These are phyloP conservation scores for Mucuna pruriens DNA, from an alignment of 306 rosid genomes.

Conservation along the genomic window DNA sequence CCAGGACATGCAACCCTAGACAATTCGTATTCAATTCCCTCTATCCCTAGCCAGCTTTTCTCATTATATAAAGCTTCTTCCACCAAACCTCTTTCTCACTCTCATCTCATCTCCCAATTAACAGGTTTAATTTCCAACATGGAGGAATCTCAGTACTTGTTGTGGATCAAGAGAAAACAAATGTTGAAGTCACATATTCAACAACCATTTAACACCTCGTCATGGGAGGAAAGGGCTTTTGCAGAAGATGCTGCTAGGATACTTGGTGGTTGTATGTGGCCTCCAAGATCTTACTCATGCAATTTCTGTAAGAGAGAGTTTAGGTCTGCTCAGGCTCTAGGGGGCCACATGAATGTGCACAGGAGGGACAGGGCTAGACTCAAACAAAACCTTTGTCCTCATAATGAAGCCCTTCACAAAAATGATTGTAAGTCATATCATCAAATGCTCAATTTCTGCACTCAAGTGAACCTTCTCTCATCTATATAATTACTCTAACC, in stretches of 20 bases:
- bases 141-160: constrained; percentile 51
- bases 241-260: constrained; percentile 74
- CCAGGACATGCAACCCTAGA: constrained; percentile 27
- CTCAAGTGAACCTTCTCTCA: not conserved
- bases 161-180: constrained; percentile 59
- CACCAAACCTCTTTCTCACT: constrained; percentile 16
- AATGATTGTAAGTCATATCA: constrained; percentile 39
- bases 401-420: constrained; percentile 29
- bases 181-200: constrained; percentile 44
- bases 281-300: constrained; percentile 86
- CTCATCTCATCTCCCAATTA: not conserved
- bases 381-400: constrained; percentile 49
- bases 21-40: constrained; percentile 34
- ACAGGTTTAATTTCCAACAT: constrained; percentile 6
- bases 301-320: constrained; percentile 85
- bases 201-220: constrained; percentile 34
- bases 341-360: constrained; percentile 98
- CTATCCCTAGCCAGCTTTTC: not conserved
- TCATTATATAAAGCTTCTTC: constrained; percentile 37
- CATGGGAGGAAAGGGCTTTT: constrained; percentile 90
- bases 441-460: constrained; percentile 33
- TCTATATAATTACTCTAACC: constrained; percentile 11
- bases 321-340: constrained; percentile 93
- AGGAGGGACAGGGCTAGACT: constrained; percentile 85
- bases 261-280: constrained; percentile 77